Percentiles rank a stretch among this genome's conserved stretches.
These are phyloP conservation scores for Leccinum imitatum DNA, from an alignment of 768 basidiomycete species.

Conservation along the genomic window DNA sequence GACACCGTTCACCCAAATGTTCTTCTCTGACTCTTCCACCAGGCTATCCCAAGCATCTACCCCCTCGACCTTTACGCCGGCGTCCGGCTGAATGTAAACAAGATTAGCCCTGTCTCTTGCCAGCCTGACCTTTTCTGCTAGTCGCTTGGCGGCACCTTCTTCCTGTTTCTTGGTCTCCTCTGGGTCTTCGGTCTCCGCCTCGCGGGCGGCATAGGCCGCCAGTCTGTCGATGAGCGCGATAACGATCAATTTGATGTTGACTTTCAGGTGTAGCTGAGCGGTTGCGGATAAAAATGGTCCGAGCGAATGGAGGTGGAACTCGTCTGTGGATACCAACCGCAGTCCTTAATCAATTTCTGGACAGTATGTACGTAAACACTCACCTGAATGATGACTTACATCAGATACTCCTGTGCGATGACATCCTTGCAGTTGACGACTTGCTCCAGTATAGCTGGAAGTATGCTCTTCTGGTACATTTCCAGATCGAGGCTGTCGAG, in stretches of 20 bases:
- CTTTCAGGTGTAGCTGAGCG: slow-evolving; percentile 94
- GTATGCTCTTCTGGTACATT: too few relatives aligned
- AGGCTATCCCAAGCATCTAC: slow-evolving; percentile 25
- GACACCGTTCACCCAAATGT: slow-evolving; percentile 19
- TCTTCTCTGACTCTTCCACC: slow-evolving; percentile 23
- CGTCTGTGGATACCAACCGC: slow-evolving; percentile 92
- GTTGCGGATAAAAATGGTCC: slow-evolving; percentile 95
- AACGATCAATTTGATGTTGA: slow-evolving; percentile 98
- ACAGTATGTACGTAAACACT: slow-evolving; percentile 12
- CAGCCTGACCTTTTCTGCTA: slow-evolving; percentile 82
- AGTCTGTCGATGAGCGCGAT: slow-evolving; percentile 96
- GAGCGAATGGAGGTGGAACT: slow-evolving; percentile 96
- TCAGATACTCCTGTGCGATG: slow-evolving; percentile 97
- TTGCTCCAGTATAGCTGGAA: too few relatives aligned
- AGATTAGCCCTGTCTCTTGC: slow-evolving; percentile 63
- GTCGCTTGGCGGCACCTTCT: slow-evolving; percentile 84
- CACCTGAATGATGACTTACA: slow-evolving; percentile 95
- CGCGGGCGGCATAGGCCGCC: slow-evolving; percentile 93
- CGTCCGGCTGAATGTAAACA: slow-evolving; percentile 42
- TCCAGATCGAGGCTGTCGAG: too few relatives aligned
- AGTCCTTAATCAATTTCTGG: neutral
- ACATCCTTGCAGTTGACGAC: slow-evolving; percentile 82
- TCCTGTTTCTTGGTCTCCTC: slow-evolving; percentile 93
- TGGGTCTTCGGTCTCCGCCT: slow-evolving; percentile 94
- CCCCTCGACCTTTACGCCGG: slow-evolving; percentile 11